Evolutionary conservation across 306 rosid genomes (phyloP), one percentile per base, ranked within the genome.

Genomic region (Morella rubra): DNA sequence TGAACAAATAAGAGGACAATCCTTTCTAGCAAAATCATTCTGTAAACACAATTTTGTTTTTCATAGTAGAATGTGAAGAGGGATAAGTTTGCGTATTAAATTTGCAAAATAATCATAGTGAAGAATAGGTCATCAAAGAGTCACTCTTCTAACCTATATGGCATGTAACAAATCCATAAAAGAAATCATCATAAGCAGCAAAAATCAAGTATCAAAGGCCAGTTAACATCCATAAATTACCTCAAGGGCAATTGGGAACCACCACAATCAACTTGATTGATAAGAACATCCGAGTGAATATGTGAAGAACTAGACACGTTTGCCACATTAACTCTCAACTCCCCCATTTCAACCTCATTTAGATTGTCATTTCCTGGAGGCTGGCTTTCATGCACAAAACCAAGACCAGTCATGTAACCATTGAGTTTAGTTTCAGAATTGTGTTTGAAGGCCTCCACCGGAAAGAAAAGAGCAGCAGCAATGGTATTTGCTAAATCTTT

Each of bases 401-500:
- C 82, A 84, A 69, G 54, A 74, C 42, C 77, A 89, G 82, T 53
- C 67, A 42, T 77, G 75, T 76, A 81, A 76, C 93, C 93, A 83
- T 87, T 85, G 76, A 87, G 42, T 77, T 84, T 83, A 74, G 75
- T 87, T 80, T 69, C 84, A 79, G 74, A 83, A 54, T 83, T 73
- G 53, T 81, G 70, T 73, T 81, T n/a, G 64, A 95, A 88, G 54
- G 92, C 89, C 59, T 87, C 88, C 71, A 81, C 72, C 24, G 97
- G 96, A 84, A 79, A 90, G 77, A 88, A 89, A 80, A 95, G 89
- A 70, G 98, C 87, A 71, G 95, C 96, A 80, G 96, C 92, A 72
- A 92, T 84, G 44, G 91, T 86, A 81, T 90, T 95, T 71, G 98
- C 91, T 78, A 95, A 82, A 86, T 95, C 98, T 86, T 95, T 95